Evolutionary conservation across 768 basidiomycete species (phyloP), one percentile per base, ranked within the genome.

Genomic region (Mycena filopes): DNA sequence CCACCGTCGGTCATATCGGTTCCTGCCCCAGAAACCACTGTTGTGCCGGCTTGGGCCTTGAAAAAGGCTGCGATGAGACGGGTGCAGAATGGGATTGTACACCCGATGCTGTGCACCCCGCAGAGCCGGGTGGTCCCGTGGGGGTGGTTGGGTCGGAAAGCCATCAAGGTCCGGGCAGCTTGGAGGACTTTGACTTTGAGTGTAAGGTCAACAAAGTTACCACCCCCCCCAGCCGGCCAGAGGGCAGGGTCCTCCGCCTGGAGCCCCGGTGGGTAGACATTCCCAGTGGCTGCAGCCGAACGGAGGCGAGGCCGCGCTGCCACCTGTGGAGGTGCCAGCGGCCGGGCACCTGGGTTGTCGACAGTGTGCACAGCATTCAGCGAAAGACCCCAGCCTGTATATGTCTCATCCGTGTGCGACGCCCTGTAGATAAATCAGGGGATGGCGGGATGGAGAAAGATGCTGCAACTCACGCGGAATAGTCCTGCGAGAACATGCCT

Each of bases 111-210:
- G n/a, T 55, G 54, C 9, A 47, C 57, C 5, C 47, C 47, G 21
- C 46, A 59, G 40, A 49, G 36, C 12, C 36, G 38, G 6, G 57
- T 59, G 5, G 43, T 58, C 21, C 57, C 57, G 41, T 59, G 57
- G 1, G 16, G 12, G 7, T 25, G 12, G 0, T 25, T 18, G 26
- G 57, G 48, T 6, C 26, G 2, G 26, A 49, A 49, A 2, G 46
- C 48, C 4, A 49, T 20, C 1, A 59, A 15, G 2, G 57, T 59
- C 4, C 47, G 20, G 9, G 47, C 13, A 1, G 57, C 36, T 25
- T 49, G 46, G 3, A 40, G 16, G 9, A 59, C 57, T 3, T 12
- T 29, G 11, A 59, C 57, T 15, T 20, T 26, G 23, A 59, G 57
- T 4, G 57, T 40, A 3, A 59, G 1, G 28, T 59, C 57, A 21